phyloP scores from a whole-genome alignment of 140 eudicot genomes.

The Stevia rebaudiana region DNA sequence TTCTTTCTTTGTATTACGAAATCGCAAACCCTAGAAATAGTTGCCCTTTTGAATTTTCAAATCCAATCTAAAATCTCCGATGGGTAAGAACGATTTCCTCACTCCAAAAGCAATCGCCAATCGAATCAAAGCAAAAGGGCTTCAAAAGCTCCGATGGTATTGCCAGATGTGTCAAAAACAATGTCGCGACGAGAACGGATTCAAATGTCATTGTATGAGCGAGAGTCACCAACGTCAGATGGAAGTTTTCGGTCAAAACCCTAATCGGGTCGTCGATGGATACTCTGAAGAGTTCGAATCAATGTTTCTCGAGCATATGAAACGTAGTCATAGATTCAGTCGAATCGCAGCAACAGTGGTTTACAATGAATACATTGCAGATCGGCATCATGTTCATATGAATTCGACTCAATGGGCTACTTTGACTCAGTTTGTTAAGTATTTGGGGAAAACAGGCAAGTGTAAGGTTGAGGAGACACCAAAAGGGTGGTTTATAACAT shows the following conservation, averaged over 20 bases:
- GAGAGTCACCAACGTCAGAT: conserved; percentile 77
- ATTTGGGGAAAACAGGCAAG: conserved; percentile 69
- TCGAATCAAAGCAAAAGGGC: conserved; percentile 78
- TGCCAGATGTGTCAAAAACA: conserved; percentile 94
- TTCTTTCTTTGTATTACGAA: background rate
- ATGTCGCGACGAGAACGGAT: conserved; percentile 86
- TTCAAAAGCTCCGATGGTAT: conserved; percentile 86
- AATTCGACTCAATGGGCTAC: conserved; percentile 89
- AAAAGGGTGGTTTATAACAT: conserved; percentile 89
- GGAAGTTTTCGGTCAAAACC: conserved; percentile 82
- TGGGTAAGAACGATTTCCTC: conserved; percentile 85
- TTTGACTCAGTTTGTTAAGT: conserved; percentile 73
- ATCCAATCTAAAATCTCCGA: conserved; percentile 11
- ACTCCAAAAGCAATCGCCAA: conserved; percentile 88
- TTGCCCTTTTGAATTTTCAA: background rate
- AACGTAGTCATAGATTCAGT: conserved; percentile 82
- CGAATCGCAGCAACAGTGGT: conserved; percentile 87
- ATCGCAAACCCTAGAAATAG: conserved; percentile 4
- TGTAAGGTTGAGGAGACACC: conserved; percentile 89
- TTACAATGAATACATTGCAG: conserved; percentile 76
- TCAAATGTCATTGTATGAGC: conserved; percentile 87
- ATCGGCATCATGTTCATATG: conserved; percentile 88
- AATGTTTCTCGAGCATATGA: conserved; percentile 72
- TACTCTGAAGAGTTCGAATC: conserved; percentile 78
- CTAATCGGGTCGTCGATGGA: conserved; percentile 62